Base-by-base conservation (phyloP, 352 stramenopile species). In the Lagenidium sp. region DNA sequence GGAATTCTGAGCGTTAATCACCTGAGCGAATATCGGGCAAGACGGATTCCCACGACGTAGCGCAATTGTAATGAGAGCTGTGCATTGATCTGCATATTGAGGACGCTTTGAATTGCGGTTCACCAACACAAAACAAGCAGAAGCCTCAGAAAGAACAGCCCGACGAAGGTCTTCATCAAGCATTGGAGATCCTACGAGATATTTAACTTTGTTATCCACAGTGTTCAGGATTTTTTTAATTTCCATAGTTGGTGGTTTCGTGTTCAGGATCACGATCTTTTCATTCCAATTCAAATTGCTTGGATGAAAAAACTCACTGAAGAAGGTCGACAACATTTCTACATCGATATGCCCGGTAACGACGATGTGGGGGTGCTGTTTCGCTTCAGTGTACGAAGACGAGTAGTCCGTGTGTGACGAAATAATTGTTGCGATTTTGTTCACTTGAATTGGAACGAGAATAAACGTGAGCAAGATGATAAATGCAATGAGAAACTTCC, bases 241-340 rank as follows among this genome's bases (percentile, higher is more conserved):
- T 16, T 88, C 71, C 11, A 67, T 39, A 0, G 63, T 67, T 4
- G 82, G 82, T 15, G 71, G 74, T 2, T 60, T 49, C 3, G 76
- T 57, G 34, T 86, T 80, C 6, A 94, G 15, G 15, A 94, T 85
- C 12, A 94, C 74, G 4, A 87, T 64, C 11, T 81, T 68, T 32
- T 87, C 78, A 44, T 87, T 88, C 69, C 77, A 88, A 36, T 89
- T 86, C 19, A 89, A 47, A 35, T 94, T 90, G 42, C 73, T 82
- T 0, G 78, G 49, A 43, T 94, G 82, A 44, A 94, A 94, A 47
- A 93, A 91, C 48, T 94, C 75, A 0, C 47, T 44, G n/a, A 91
- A 73, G 45, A 94, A 94, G 8, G 79, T 45, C 1, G 65, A 55
- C 7, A 91, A 62, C 36, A 67, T 67, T 25, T 82, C 64, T 0